Conservation (phyloP, 192 early-diverging fungal species). For the Fimicolochytrium jonesii region DNA sequence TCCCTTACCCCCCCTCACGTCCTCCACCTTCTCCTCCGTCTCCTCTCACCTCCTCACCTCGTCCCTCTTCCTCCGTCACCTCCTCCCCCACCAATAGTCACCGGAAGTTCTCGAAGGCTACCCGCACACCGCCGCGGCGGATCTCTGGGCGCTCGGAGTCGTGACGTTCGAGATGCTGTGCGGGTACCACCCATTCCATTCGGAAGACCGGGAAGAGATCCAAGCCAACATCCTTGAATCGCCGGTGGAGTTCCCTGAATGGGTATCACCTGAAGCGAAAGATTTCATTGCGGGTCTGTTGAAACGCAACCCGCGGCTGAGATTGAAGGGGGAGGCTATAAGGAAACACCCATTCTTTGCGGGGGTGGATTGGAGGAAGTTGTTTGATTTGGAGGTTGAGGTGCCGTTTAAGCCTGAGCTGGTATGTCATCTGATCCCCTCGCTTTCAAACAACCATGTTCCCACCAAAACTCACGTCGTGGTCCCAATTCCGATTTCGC, state of each 20-base stretch:
- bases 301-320: slow-evolving; percentile 25
- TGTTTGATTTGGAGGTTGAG: slow-evolving; percentile 40
- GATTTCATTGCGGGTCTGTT: slow-evolving; percentile 34
- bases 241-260: slow-evolving; percentile 33
- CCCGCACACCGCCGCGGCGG: slow-evolving; percentile 39
- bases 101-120: slow-evolving; percentile 50
- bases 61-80: no score
- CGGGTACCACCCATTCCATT: slow-evolving; percentile 51
- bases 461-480: no score
- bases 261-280: slow-evolving; percentile 23
- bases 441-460: no score
- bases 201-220: slow-evolving; percentile 37
- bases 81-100: no score
- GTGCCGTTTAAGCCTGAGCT: slow-evolving; percentile 45
- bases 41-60: no score
- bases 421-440: slow-evolving; percentile 9
- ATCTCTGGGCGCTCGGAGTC: slow-evolving; percentile 57
- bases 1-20: no score
- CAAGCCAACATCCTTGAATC: slow-evolving; percentile 38
- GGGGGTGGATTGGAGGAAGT: slow-evolving; percentile 38
- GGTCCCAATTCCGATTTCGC: not conserved
- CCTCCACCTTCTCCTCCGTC: no score
- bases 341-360: slow-evolving; percentile 40
- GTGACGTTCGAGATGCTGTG: slow-evolving; percentile 56
- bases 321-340: slow-evolving; percentile 39